phyloP scores from a whole-genome alignment of 169 alveolate species.

The Plasmodium adleri region DNA sequence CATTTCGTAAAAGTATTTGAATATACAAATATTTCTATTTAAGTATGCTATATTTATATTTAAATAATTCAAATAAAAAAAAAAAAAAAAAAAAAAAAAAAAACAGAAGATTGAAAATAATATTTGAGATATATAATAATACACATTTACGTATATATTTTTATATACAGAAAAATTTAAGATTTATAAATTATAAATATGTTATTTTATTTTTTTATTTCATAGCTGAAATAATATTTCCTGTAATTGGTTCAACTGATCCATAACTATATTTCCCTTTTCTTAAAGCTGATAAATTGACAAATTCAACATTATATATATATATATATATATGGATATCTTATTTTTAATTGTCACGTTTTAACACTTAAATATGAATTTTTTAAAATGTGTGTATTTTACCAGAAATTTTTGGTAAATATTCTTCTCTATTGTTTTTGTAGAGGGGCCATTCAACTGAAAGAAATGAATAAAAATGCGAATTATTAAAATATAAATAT shows the following conservation, averaged over 20 bases:
- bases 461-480: slow-evolving; percentile 4
- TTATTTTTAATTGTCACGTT: not conserved
- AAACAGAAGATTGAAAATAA: no score
- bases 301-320: not conserved
- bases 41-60: no score
- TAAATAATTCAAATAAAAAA: no score
- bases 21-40: not conserved
- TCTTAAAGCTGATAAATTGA: slow-evolving; percentile 23
- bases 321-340: not conserved
- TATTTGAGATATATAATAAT: not conserved
- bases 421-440: not conserved
- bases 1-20: not conserved
- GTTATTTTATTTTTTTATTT: slow-evolving; percentile 15
- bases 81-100: no score
- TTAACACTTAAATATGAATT: not conserved
- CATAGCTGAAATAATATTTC: slow-evolving; percentile 26
- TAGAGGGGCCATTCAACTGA: slow-evolving; percentile 56
- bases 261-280: slow-evolving; percentile 40
- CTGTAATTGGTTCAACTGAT: slow-evolving; percentile 60
- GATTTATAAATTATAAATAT: not conserved
- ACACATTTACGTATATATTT: not conserved
- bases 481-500: not conserved
- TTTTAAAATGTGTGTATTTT: not conserved
- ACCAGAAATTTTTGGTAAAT: slow-evolving; percentile 35
- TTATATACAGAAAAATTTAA: not conserved